phyloP scores from a whole-genome alignment of 2,329 filamentous ascomycete species.

The Talaromyces islandicus region DNA sequence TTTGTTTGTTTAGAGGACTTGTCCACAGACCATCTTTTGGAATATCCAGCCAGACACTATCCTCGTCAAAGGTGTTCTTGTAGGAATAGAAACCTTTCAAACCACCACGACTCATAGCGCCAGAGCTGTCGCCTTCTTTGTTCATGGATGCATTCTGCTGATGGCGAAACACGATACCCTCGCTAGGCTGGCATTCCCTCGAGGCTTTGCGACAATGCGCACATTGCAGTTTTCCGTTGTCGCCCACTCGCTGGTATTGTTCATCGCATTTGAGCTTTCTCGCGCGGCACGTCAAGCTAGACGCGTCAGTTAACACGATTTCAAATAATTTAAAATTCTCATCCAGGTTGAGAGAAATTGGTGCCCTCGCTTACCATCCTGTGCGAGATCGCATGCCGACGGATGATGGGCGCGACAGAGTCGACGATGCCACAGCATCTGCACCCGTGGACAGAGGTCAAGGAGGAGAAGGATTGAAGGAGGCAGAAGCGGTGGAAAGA shows the following conservation, averaged over 20 bases:
- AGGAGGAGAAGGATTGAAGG: neutral
- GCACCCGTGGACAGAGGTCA: neutral
- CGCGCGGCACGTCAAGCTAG: conserved; percentile 51
- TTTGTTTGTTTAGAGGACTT: neutral
- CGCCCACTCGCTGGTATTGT: conserved; percentile 27
- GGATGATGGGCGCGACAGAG: neutral
- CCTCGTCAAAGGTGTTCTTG: conserved; percentile 58
- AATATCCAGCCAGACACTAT: conserved; percentile 58
- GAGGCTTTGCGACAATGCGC: conserved; percentile 57
- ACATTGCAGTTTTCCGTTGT: conserved; percentile 56
- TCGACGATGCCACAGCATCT: conserved; percentile 6
- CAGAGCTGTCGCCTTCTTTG: conserved; percentile 36
- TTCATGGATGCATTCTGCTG: conserved; percentile 67
- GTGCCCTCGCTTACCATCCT: conserved; percentile 30
- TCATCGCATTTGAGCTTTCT: conserved; percentile 63
- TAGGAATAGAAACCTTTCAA: conserved; percentile 60
- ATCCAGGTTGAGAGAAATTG: neutral
- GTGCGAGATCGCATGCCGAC: conserved; percentile 39
- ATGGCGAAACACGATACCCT: conserved; percentile 61
- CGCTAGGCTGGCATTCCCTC: conserved; percentile 55
- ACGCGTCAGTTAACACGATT: neutral
- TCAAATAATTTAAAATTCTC: neutral
- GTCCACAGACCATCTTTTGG: conserved; percentile 41
- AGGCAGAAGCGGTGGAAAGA: neutral
- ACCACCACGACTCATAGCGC: conserved; percentile 28